A percentile compares a stretch with the other conserved stretches of the same genome.
These are phyloP conservation scores for Streptanthus diversifolius DNA, from an alignment of 345 rosid species.

Conservation along the genomic window DNA sequence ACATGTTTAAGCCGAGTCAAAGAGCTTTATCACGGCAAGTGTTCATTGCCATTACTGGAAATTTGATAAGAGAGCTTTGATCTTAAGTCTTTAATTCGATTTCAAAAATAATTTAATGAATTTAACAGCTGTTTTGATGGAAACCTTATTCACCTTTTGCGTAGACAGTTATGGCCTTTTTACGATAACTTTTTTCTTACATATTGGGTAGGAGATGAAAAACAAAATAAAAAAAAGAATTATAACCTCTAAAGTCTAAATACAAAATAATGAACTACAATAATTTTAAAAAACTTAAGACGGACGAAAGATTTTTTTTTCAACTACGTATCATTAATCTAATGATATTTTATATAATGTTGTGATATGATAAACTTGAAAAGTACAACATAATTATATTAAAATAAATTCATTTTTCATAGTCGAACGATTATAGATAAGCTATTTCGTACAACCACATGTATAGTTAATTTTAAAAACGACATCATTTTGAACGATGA, in stretches of 20 bases:
- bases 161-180: background rate
- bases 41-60: conserved; percentile 46
- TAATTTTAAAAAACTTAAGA: too few relatives aligned
- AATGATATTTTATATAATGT: too few relatives aligned
- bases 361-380: background rate
- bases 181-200: background rate
- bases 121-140: conserved; percentile 37
- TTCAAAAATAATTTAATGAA: conserved; percentile 12
- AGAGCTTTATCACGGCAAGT: conserved; percentile 40
- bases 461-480: background rate
- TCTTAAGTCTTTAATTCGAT: conserved; percentile 25
- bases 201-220: background rate
- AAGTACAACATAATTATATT: background rate
- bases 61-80: conserved; percentile 40
- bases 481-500: background rate
- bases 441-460: background rate
- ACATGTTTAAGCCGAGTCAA: conserved; percentile 57
- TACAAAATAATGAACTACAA: background rate
- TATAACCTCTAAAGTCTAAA: background rate
- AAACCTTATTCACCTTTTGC: conserved; percentile 7
- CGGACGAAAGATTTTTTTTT: too few relatives aligned
- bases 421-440: background rate
- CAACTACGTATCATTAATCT: too few relatives aligned
- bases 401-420: background rate
- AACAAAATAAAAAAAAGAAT: too few relatives aligned